Base-by-base conservation (phyloP, 2,329 filamentous ascomycete genomes). In the Trichoderma koningiopsis region DNA sequence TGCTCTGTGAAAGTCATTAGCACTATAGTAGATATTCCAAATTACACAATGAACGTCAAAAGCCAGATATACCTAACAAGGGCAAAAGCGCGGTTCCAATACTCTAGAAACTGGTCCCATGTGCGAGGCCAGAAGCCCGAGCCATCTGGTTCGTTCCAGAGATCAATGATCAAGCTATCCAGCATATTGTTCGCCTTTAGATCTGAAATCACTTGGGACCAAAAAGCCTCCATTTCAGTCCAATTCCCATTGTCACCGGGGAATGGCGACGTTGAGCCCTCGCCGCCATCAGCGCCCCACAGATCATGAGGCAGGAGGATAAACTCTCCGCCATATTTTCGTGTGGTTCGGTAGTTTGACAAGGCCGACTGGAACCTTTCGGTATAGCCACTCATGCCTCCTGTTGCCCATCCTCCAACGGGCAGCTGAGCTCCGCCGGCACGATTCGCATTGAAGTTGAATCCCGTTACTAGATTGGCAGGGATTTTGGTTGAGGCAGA, bases 101-200 rank as follows among this genome's bases (percentile, higher is more conserved):
- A 35, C 33, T 35, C 35, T 37, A 68, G 35, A 40, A 68, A 68
- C 5, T 68, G 67, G 19, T 49, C 47, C 49, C 67, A 29, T 14
- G 55, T 49, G 31, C 67, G 33, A 10, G 64, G 59, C 67, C 67
- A 68, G 24, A 68, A 68, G n/a, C 67, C 67, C 7, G 59, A 52
- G 11, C 67, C 67, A 7, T 86, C 84, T 0, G 85, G 83, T 74
- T 87, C 85, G 68, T 87, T 87, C 85, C 85, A 87, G 43, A 86
- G 81, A 63, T 87, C 85, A 11, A 83, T 75, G 0, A 83, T 77
- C 0, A 87, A 71, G 0, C 78, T 79, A 0, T 75, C 75, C 24
- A 73, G 76, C 74, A 78, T 80, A 37, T 76, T 72, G 70, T 83
- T 83, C 2, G 73, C 75, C 29, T 77, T 79, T 13, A 83, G 79